These are phyloP conservation scores for Fulvia fulva DNA, from an alignment of 2,329 filamentous ascomycete genomes.

Conservation along the genomic window DNA sequence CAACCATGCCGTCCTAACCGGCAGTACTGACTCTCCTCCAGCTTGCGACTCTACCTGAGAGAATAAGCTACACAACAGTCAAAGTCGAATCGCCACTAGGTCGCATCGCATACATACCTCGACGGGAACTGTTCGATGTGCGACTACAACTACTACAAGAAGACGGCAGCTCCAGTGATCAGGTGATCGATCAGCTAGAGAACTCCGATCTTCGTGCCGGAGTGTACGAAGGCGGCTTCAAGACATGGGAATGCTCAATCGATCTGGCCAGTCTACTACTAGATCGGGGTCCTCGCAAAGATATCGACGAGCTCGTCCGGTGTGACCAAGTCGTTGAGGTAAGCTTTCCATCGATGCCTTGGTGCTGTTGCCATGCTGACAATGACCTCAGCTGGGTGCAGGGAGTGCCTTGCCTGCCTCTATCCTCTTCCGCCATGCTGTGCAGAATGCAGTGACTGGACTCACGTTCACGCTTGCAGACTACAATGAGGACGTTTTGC, in stretches of 20 bases:
- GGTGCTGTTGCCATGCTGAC: not conserved
- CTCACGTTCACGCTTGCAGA: slow-evolving; percentile 67
- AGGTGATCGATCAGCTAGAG: slow-evolving; percentile 58
- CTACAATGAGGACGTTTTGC: slow-evolving; percentile 74
- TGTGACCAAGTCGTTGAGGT: slow-evolving; percentile 50
- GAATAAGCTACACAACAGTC: slow-evolving; percentile 65
- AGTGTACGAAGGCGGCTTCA: slow-evolving; percentile 83
- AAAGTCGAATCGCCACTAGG: slow-evolving; percentile 58
- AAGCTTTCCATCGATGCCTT: not conserved
- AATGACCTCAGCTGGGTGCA: slow-evolving; percentile 62
- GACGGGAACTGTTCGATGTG: slow-evolving; percentile 77
- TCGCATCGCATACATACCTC: slow-evolving; percentile 55
- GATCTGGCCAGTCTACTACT: slow-evolving; percentile 67
- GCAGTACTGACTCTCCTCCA: slow-evolving; percentile 28
- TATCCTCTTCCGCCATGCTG: slow-evolving; percentile 62
- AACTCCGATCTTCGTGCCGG: slow-evolving; percentile 73
- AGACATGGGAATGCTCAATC: slow-evolving; percentile 83
- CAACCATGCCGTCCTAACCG: not conserved
- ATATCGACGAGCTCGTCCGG: slow-evolving; percentile 46
- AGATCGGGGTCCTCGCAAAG: slow-evolving; percentile 46
- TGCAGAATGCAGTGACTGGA: slow-evolving; percentile 43
- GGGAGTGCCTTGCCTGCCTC: slow-evolving; percentile 72
- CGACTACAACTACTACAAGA: slow-evolving; percentile 76
- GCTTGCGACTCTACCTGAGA: slow-evolving; percentile 62
- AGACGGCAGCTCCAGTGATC: slow-evolving; percentile 42